A percentile compares a stretch with the other conserved stretches of the same genome.
Evolutionary conservation across 2,329 filamentous ascomycete species (phyloP).

Genomic region (Stagonosporopsis rhizophila): DNA sequence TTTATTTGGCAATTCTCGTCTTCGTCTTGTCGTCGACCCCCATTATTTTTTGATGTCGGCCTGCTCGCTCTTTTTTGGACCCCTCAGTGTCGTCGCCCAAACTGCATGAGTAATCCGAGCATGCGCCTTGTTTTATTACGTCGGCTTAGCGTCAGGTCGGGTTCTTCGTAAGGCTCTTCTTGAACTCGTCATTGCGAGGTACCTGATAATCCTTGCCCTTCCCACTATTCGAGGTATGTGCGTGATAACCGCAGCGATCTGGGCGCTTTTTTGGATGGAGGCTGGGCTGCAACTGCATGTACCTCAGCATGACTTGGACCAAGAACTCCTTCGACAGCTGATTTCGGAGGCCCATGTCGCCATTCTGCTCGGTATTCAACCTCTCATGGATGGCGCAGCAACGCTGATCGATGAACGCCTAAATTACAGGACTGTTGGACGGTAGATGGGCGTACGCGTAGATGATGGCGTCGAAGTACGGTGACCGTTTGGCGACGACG

Average conservation of each 20-base stretch:
- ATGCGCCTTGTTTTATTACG: neutral
- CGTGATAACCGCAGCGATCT: neutral
- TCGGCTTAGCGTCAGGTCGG: too few relatives aligned
- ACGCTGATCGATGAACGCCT: slow-evolving; percentile 18
- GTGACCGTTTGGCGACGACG: fast-evolving
- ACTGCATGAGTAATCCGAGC: neutral
- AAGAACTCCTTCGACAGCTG: neutral
- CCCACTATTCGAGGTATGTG: neutral
- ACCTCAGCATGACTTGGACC: neutral
- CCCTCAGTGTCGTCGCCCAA: neutral
- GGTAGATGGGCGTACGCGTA: slow-evolving; percentile 19
- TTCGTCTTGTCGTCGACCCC: neutral
- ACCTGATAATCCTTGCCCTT: neutral
- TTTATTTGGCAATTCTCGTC: neutral
- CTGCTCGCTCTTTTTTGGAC: neutral
- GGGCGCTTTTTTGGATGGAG: neutral
- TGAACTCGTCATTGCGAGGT: neutral
- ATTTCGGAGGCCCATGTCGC: neutral
- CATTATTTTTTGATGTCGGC: neutral
- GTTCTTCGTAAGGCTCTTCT: too few relatives aligned
- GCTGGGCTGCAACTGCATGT: neutral
- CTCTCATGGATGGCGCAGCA: neutral
- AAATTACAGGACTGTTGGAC: slow-evolving; percentile 5
- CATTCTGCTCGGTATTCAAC: neutral
- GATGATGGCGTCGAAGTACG: slow-evolving; percentile 6